Conservation (phyloP, 1,139 yeast species). For the Geotrichum aggregatum region DNA sequence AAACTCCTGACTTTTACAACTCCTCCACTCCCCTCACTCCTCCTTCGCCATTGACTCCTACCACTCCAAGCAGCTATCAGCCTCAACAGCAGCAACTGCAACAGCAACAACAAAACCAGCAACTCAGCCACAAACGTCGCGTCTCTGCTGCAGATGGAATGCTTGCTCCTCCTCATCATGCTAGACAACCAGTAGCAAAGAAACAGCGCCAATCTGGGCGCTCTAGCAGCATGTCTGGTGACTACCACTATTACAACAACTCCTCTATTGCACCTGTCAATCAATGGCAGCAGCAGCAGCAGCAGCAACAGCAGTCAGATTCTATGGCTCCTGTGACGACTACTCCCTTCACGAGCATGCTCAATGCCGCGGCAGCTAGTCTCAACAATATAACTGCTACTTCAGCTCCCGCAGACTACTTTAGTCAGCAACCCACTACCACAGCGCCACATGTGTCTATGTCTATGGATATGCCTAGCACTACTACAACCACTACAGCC, state of each 20-base stretch:
- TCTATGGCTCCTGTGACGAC: not conserved
- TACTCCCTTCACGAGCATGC: constrained; percentile 2
- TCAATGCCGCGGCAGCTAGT: too few species aligned
- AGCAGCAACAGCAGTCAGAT: not conserved
- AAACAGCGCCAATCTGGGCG: constrained; percentile 4
- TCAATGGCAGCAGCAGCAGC: not conserved
- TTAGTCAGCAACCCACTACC: not conserved
- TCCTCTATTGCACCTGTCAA: not conserved
- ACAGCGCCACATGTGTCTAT: too few species aligned
- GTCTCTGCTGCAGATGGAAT: not conserved
- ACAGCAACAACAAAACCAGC: not conserved
- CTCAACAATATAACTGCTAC: not conserved
- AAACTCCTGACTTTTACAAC: constrained; percentile 2
- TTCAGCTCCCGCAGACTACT: not conserved
- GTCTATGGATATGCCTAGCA: too few species aligned
- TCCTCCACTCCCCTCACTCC: constrained; percentile 6
- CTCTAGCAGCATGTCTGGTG: not conserved
- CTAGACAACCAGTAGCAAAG: not conserved
- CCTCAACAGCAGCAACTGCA: not conserved
- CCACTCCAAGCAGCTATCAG: constrained; percentile 1
- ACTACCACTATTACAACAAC: not conserved
- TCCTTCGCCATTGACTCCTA: constrained; percentile 8
- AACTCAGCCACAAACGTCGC: constrained; percentile 1
- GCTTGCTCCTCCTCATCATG: not conserved
- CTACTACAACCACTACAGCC: not conserved